These are phyloP conservation scores for Amphirosellinia nigrospora DNA, from an alignment of 495 filamentous ascomycete species.

Conservation along the genomic window DNA sequence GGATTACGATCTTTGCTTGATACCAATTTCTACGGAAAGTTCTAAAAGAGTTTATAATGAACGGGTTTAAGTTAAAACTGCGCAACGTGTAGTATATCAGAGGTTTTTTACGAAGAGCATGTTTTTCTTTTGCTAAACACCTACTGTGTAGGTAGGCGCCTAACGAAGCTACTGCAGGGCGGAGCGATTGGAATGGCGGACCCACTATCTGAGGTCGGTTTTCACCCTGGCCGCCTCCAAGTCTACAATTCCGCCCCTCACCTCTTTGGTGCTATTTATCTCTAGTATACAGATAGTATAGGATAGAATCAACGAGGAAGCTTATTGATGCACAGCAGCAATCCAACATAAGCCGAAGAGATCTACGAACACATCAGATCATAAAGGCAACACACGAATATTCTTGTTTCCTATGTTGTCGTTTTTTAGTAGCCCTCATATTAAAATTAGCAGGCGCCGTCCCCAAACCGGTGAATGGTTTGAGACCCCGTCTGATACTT, in stretches of 20 bases:
- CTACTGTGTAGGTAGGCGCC: background rate
- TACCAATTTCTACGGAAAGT: constrained; percentile 15
- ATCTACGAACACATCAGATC: constrained; percentile 13
- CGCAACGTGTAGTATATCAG: background rate
- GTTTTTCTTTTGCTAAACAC: background rate
- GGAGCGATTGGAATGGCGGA: background rate
- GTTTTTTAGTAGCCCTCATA: no score
- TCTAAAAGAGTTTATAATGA: background rate
- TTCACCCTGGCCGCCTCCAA: background rate
- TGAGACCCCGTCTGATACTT: constrained; percentile 19
- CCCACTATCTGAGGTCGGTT: background rate
- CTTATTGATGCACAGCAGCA: background rate
- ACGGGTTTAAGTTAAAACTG: no score
- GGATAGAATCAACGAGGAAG: background rate
- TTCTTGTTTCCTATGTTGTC: background rate
- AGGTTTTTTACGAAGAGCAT: background rate
- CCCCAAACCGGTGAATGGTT: constrained; percentile 19
- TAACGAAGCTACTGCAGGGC: background rate
- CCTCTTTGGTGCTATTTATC: background rate
- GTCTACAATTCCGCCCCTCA: background rate
- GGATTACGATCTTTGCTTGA: constrained; percentile 15
- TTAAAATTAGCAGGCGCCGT: background rate
- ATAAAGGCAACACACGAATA: background rate
- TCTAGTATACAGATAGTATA: no score
- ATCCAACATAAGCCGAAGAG: background rate